Evolutionary conservation across 2,329 filamentous ascomycete genomes (phyloP), one percentile per base, ranked within the genome.

Genomic region (Exophiala phaeomuriformis): DNA sequence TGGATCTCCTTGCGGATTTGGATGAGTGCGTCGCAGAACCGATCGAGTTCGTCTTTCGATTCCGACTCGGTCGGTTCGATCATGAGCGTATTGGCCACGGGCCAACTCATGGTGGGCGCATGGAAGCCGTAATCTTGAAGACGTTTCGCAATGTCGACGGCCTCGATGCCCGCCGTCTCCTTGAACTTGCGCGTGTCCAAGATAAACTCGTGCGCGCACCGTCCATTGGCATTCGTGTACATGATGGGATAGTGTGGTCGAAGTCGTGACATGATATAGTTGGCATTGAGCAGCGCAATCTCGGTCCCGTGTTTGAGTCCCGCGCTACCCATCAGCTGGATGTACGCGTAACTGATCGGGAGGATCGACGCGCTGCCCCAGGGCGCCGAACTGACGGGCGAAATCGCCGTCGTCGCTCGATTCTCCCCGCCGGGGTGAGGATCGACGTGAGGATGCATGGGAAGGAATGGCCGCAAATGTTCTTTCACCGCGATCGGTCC

Each of bases 111-210:
- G 49, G 91, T 97, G 0, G 91, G 91, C 1, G 90, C 88, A 71
- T 97, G 91, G 81, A 97, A 97, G 40, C 91, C 91, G 68, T 95
- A 97, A 68, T 97, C 91, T 72, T 96, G 90, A 19, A 97, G 82
- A 59, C 91, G 88, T 78, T 97, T 97, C 66, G 91, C 91, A 61
- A 97, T 86, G 67, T 97, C 91, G 63, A 95, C 93, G 31, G 86
- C 91, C 72, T 96, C 90, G 63, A 97, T 75, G 29, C 88, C 89
- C 4, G 86, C 82, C 0, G 83, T 82, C 50, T 90, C 85, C 67
- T 88, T 87, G 77, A 96, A 95, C 28, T 82, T 80, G 27, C 91
- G 86, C 4, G 84, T 81, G 64, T 97, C 91, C 33, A 97, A 81
- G 69, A 97, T 97, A 73, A 97, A 97, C 72, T 97, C 91, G 76